These are phyloP conservation scores for Leccinellum luteum DNA, from an alignment of 768 basidiomycete species.

Conservation along the genomic window DNA sequence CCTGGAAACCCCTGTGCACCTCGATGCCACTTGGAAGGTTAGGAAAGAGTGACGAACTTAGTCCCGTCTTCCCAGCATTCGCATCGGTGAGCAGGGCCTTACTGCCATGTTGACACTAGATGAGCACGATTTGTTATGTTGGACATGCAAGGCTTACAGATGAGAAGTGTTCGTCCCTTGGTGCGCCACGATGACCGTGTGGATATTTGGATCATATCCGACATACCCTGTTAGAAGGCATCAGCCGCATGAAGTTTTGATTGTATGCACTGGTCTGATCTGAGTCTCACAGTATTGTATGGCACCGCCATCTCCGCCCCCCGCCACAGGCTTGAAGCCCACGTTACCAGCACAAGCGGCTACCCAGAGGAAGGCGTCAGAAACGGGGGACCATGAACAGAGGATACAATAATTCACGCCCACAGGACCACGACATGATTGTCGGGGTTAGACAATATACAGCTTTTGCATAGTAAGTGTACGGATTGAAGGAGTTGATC, in stretches of 20 bases:
- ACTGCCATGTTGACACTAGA: constrained; percentile 19
- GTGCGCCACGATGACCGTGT: constrained; percentile 34
- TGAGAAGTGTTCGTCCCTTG: constrained; percentile 28
- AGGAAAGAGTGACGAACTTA: constrained; percentile 47
- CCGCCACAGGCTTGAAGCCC: constrained; percentile 41
- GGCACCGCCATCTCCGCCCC: constrained; percentile 42
- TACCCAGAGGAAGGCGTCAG: constrained; percentile 10
- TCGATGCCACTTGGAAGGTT: constrained; percentile 38
- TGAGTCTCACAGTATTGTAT: constrained; percentile 42
- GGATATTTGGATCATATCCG: constrained; percentile 40
- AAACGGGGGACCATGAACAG: neutral
- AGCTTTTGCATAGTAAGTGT: constrained; percentile 47
- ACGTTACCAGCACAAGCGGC: constrained; percentile 43
- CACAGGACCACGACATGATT: constrained; percentile 50
- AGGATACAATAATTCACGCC: constrained; percentile 33
- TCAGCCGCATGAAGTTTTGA: neutral
- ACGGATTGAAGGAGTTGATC: constrained; percentile 43
- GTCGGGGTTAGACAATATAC: constrained; percentile 43
- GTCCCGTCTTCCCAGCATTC: constrained; percentile 27
- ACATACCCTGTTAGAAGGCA: constrained; percentile 23
- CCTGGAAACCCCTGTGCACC: constrained; percentile 46
- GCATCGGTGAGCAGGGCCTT: constrained; percentile 39
- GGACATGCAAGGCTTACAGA: constrained; percentile 34
- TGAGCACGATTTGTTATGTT: constrained; percentile 14
- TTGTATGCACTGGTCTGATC: too few relatives aligned